A percentile compares a stretch with the other conserved stretches of the same genome.
Conservation (phyloP, 768 basidiomycete genomes). For the Albatrellus ellisii region DNA sequence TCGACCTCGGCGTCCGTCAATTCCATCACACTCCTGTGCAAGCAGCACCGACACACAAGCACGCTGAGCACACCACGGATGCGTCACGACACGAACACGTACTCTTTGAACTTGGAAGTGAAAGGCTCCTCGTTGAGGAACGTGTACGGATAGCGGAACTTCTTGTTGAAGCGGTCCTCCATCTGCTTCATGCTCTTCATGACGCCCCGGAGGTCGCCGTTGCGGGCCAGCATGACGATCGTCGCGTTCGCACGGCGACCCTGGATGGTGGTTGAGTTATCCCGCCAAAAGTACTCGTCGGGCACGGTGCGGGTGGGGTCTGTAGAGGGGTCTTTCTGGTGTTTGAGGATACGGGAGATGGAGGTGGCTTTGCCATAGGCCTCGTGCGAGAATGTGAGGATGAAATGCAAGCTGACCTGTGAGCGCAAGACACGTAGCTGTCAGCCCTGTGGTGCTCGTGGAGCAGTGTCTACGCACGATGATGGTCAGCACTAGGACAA, state of each 20-base stretch:
- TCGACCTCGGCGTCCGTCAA: conserved; percentile 51
- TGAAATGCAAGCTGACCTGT: conserved; percentile 43
- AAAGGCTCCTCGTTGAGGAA: conserved; percentile 77
- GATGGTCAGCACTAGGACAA: conserved; percentile 28
- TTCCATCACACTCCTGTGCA: conserved; percentile 37
- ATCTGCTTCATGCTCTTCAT: conserved; percentile 39
- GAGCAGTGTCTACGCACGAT: conserved; percentile 16
- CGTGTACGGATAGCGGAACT: conserved; percentile 67
- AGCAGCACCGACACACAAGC: conserved; percentile 17
- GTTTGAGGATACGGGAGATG: conserved; percentile 24
- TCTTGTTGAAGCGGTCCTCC: conserved; percentile 49
- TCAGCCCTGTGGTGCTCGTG: not conserved
- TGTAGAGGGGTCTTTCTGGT: conserved; percentile 10
- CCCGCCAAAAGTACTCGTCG: conserved; percentile 17
- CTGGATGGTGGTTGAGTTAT: conserved; percentile 9
- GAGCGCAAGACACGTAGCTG: not conserved
- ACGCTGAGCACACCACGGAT: not conserved
- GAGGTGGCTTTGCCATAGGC: conserved; percentile 36
- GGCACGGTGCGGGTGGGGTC: conserved; percentile 39
- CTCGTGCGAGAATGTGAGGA: conserved; percentile 36
- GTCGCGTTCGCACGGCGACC: conserved; percentile 38
- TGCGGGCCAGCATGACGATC: conserved; percentile 40
- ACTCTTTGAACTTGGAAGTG: conserved; percentile 59
- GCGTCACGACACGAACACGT: conserved; percentile 22
- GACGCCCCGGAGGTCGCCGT: conserved; percentile 30